Evolutionary conservation across 257 asterid species (phyloP).

Genomic region (Penstemon eatonii): DNA sequence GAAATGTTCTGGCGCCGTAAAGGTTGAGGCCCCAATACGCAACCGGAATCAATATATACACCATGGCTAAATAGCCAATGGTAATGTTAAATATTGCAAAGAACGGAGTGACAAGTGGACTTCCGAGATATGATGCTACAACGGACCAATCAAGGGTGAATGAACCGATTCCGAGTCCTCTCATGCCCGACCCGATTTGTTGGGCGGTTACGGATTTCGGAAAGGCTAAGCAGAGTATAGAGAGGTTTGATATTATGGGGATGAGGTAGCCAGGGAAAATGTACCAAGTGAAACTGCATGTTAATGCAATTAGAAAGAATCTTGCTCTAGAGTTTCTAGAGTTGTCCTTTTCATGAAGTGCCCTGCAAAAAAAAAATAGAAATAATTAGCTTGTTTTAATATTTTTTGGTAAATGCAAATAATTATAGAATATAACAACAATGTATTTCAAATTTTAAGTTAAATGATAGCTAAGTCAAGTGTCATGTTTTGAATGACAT

Average conservation of each 20-base stretch:
- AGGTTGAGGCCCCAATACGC: slow-evolving; percentile 64
- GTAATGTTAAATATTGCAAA: slow-evolving; percentile 57
- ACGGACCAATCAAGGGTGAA: slow-evolving; percentile 64
- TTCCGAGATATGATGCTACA: slow-evolving; percentile 49
- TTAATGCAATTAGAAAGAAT: slow-evolving; percentile 61
- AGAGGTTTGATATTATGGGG: slow-evolving; percentile 38
- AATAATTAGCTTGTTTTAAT: neutral
- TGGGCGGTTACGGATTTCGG: slow-evolving; percentile 58
- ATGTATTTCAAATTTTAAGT: neutral
- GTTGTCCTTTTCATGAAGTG: slow-evolving; percentile 61
- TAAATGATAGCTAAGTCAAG: no score
- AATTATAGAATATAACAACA: neutral
- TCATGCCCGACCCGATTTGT: slow-evolving; percentile 66
- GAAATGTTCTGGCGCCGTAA: slow-evolving; percentile 57
- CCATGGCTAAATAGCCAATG: slow-evolving; percentile 44
- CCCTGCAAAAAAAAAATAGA: slow-evolving; percentile 43
- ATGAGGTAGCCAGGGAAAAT: slow-evolving; percentile 58
- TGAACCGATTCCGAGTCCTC: slow-evolving; percentile 66
- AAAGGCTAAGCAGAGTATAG: slow-evolving; percentile 51
- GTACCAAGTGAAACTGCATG: slow-evolving; percentile 59
- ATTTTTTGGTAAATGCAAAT: neutral
- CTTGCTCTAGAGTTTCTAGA: slow-evolving; percentile 40
- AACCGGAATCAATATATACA: slow-evolving; percentile 46
- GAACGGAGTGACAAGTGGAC: slow-evolving; percentile 72
- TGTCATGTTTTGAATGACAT: no score